Evolutionary conservation across 2,329 filamentous ascomycete species (phyloP), one percentile per base, ranked within the genome.

Genomic region (Monosporascus sp.): DNA sequence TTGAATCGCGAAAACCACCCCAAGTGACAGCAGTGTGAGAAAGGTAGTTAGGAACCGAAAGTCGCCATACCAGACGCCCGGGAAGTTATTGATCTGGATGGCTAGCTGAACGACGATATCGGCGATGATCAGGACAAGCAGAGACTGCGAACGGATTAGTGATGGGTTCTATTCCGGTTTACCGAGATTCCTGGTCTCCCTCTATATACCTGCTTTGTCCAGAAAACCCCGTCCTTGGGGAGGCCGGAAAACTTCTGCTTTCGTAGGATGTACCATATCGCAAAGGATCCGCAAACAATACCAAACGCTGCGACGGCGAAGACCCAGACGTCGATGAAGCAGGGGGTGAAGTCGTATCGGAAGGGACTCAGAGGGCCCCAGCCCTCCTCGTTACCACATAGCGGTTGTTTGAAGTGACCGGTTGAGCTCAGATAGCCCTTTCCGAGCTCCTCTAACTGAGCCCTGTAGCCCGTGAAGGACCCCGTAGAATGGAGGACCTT

Each of bases 261-360:
- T 61, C 79, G 84, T 52, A 91, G 70, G 50, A 97, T 77, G 76
- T 89, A 89, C 84, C 87, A 93, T 43, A 96, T 74, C 31, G 93
- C 91, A 46, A 85, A 78, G 7, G 85, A 79, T 54, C 94, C 94
- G 58, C 87, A 80, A 24, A 97, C 52, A 24, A 97, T 77, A 17
- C 93, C 92, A 74, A 87, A 95, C 15, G 78, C 79, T 8, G 90
- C 89, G 28, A 96, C 89, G 2, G 80, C 74, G 37, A 88, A 84
- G 55, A 97, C 83, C 84, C 90, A 92, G 22, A 96, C 83, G 69
- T 99, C 95, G 64, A 97, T 85, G 68, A 99, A 99, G 76, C 94
- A 99, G 41, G 94, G 93, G 17, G 94, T 97, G 65, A 99, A 91
- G 74, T 99, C 94, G 72, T 91, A 97, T 70, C 93, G 82, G 61